Evolutionary conservation across 345 rosid genomes (phyloP), one percentile per base, ranked within the genome.

Genomic region (Pelargonium nanum): DNA sequence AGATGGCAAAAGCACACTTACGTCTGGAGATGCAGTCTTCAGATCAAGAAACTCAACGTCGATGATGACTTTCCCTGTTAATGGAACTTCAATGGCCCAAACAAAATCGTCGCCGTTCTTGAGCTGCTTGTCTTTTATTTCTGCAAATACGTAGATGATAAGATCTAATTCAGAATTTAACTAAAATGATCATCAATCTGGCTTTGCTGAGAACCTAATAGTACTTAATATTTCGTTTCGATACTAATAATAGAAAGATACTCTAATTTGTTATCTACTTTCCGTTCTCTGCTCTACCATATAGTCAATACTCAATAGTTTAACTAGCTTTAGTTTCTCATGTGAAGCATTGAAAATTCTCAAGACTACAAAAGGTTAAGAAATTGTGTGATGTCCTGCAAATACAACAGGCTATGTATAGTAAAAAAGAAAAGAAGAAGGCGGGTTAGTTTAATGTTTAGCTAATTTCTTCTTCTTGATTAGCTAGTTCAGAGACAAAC

Each of bases 41-140:
- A 92, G 76, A 65, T 92, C 94, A 26, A 89, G 85, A 60, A 92
- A 92, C 61, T 92, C 98, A 5, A 92, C 85, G 63, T 92, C 98
- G 19, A 89, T 85, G 70, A 87, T 87, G 78, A 89, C 71, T 79
- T 81, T 89, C 20, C 97, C 98, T 0, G 86, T 80, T 30, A 87
- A 75, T 6, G 97, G 97, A 61, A 82, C 81, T 52, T 92, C 97
- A 60, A 89, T 70, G 0, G 76, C 76, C 98, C 98, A 92, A 56
- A 89, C 74, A 65, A 89, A 92, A 70, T 85, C 91, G 26, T 89
- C 88, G 67, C 73, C 84, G 26, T 65, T 81, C 85, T 89, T 89
- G 64, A 92, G 81, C 72, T 69, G 68, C 77, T 79, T 87, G 72
- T 92, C 94, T 26, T 70, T 83, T 24, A 87, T 71, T 76, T 81